Evolutionary conservation across 2,329 filamentous ascomycete species (phyloP), one percentile per base, ranked within the genome.

Genomic region (Trichoderma aggressivum): DNA sequence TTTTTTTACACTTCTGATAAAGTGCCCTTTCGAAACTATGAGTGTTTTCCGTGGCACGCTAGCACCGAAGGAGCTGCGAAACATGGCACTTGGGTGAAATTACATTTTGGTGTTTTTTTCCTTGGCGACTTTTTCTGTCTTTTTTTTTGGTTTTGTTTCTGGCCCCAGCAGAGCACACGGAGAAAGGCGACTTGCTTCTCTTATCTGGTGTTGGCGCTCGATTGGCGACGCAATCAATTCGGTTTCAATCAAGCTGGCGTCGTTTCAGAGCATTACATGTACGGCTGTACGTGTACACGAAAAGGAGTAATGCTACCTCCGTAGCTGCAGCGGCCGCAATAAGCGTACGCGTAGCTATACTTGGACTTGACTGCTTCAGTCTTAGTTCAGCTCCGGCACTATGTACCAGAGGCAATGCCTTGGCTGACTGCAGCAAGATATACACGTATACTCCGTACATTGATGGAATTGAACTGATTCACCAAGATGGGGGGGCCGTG

Each of bases 11-110:
- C 43, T 69, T 36, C 26, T 56, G 18, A 36, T 63, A 12, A 50
- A 36, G n/a, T 30, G n/a, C 14, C 26, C 26, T 28, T 3, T 5
- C 26, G 5, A 63, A 39, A 43, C 34, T 62, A 47, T 62, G 62
- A 71, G 70, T 67, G 70, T 71, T 67, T 60, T 71, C 70, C 70
- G 36, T 65, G 11, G 58, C 63, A 67, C 56, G 62, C 70, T 71
- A 71, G 55, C 70, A 47, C 18, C 21, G 28, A 65, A 47, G 60
- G 32, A 65, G 61, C 50, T 21, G 28, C 61, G 26, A 65, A 65
- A 70, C 24, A 58, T 18, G 63, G 47, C 50, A 61, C 36, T 60
- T 65, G 26, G 32, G 36, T 28, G 58, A 56, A 55, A 62, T 63
- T 59, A 21, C 26, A 26, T 63, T n/a, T 63, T 28, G 21, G 14